Evolutionary conservation across 2,329 filamentous ascomycete species (phyloP).

Genomic region (Bipolaris oryzae): DNA sequence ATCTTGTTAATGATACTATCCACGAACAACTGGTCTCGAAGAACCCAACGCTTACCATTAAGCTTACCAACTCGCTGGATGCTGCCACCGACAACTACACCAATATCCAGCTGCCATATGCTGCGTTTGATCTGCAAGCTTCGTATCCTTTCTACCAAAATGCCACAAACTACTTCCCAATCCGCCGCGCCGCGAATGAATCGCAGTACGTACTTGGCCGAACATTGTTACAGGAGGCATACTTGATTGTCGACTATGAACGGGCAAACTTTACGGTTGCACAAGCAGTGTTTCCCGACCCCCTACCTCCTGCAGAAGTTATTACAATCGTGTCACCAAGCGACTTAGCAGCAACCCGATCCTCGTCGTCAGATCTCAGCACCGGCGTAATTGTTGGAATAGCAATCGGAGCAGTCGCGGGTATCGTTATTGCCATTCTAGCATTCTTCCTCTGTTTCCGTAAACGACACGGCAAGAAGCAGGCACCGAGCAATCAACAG

Average conservation of each 20-base stretch:
- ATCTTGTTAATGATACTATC: conserved; percentile 48
- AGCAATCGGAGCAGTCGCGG: conserved; percentile 29
- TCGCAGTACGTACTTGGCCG: conserved; percentile 67
- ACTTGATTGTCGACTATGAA: conserved; percentile 57
- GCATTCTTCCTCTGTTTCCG: conserved; percentile 26
- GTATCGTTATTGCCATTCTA: conserved; percentile 28
- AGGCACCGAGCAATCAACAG: conserved; percentile 14
- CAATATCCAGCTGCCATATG: conserved; percentile 55
- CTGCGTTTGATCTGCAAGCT: conserved; percentile 55
- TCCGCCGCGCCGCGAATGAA: conserved; percentile 62
- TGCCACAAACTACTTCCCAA: conserved; percentile 70
- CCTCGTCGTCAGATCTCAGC: conserved; percentile 21
- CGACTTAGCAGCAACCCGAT: not conserved
- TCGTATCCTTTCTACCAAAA: conserved; percentile 64
- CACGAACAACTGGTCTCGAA: conserved; percentile 38
- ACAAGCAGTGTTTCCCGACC: conserved; percentile 44
- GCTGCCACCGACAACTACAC: conserved; percentile 45
- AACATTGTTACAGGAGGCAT: conserved; percentile 71
- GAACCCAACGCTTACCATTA: conserved; percentile 49
- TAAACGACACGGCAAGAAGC: conserved; percentile 18
- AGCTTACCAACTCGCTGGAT: conserved; percentile 39
- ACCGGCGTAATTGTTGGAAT: conserved; percentile 44
- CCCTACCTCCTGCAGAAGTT: conserved; percentile 37
- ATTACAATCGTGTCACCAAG: conserved; percentile 31
- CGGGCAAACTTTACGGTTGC: conserved; percentile 54